Percentiles rank a stretch among this genome's conserved stretches.
Evolutionary conservation across 805 yeast genomes (phyloP).

Genomic region (Candida vaughaniae): DNA sequence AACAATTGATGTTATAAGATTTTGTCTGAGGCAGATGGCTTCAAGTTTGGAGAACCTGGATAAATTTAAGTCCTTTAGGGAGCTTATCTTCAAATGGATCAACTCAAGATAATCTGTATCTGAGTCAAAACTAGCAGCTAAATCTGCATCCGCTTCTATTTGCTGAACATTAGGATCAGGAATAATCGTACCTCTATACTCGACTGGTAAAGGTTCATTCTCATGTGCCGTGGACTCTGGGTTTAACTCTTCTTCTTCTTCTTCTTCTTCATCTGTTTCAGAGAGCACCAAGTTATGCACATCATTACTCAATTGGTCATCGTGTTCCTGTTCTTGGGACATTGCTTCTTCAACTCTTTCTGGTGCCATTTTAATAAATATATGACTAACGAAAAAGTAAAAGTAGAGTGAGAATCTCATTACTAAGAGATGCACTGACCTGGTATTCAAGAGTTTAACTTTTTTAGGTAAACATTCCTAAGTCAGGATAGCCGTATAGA

Average conservation of each 20-base stretch:
- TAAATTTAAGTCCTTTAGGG: constrained; percentile 61
- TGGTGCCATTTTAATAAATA: too few species aligned
- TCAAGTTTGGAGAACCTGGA: constrained; percentile 56
- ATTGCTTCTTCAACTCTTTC: not conserved
- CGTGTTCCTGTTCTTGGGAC: not conserved
- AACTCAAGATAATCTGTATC: constrained; percentile 63
- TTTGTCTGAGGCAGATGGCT: constrained; percentile 75
- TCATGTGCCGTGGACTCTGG: constrained; percentile 18
- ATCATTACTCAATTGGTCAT: constrained; percentile 10
- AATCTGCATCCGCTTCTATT: constrained; percentile 67
- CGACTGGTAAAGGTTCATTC: constrained; percentile 35
- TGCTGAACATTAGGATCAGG: constrained; percentile 50
- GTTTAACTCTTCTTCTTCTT: constrained; percentile 24
- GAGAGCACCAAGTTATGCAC: constrained; percentile 7
- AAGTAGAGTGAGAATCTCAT: too few species aligned
- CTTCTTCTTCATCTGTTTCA: constrained; percentile 15
- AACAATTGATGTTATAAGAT: constrained; percentile 69
- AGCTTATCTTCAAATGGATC: constrained; percentile 65
- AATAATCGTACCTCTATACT: constrained; percentile 43
- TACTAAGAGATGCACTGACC: too few species aligned
- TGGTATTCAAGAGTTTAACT: too few species aligned
- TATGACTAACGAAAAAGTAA: too few species aligned
- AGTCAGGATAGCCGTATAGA: too few species aligned
- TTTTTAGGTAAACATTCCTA: too few species aligned
- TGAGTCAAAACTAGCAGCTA: constrained; percentile 54